Evolutionary conservation across 768 basidiomycete species (phyloP), one percentile per base, ranked within the genome.

Genomic region (Pleurotus citrinopileatus): DNA sequence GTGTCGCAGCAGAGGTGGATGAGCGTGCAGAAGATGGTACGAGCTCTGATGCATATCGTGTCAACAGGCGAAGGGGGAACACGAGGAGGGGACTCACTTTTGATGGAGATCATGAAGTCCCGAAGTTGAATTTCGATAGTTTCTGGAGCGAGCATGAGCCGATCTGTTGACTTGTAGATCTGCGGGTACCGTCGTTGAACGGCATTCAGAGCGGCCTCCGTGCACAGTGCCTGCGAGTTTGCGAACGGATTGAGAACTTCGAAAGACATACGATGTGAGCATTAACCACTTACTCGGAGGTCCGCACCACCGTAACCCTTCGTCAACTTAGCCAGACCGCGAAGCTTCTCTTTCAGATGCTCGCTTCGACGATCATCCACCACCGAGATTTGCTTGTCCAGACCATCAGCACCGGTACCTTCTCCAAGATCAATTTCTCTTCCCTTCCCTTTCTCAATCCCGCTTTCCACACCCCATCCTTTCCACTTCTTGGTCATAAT

Each of bases 301-400:
- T 99, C 97, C 32, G 97, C 97, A 58, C 97, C 97, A 22, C 92
- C 97, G 67, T 98, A 99, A 0, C 97, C 97, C 68, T 98, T 98
- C 6, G 96, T 98, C 54, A 95, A 70, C 68, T 84, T 86, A 1
- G 94, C 91, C 47, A 99, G 69, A 5, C 89, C 90, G 59, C 66
- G 61, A 26, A 70, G 23, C 52, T 62, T 67, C 46, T 67, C 63
- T 45, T 55, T 59, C 3, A 56, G 60, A 6, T 32, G 55, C 4
- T 55, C 47, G 32, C 52, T 44, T 23, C 19, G 13, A 36, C 15
- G 28, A 25, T 37, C 48, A 9, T 51, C 48, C 3, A 37, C 48
- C 34, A n/a, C n/a, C n/a, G n/a, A n/a, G n/a, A n/a, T n/a, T n/a
- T 42, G 17, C 20, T 52, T 4, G 13, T 50, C 29, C 37, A 9